Conservation (phyloP, 2,329 filamentous ascomycete genomes). For the Alternaria arborescens region DNA sequence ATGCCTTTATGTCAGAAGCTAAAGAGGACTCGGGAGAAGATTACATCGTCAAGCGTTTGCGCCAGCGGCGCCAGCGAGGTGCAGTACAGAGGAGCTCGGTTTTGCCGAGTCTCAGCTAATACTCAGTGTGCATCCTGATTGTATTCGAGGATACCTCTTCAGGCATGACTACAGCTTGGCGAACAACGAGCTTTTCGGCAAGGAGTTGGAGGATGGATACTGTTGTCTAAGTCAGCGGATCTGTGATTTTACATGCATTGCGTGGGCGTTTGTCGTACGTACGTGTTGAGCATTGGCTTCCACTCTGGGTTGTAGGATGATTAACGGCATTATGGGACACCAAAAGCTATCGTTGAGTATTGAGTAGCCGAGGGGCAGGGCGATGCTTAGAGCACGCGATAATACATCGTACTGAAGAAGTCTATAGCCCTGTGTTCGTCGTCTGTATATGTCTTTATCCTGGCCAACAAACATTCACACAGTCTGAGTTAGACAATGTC, state of each 20-base stretch:
- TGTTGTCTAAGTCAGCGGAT: neutral
- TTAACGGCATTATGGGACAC: constrained; percentile 6
- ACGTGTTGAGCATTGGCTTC: neutral
- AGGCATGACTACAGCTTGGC: neutral
- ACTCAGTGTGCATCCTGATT: neutral
- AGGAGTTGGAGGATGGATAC: neutral
- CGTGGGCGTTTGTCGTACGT: constrained; percentile 10
- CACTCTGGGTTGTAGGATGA: neutral
- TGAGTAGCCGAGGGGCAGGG: neutral
- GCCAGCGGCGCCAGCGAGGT: neutral
- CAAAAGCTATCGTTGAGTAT: constrained; percentile 3
- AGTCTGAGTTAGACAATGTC: neutral
- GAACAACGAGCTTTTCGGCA: neutral
- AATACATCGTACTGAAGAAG: neutral
- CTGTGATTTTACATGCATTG: constrained; percentile 11
- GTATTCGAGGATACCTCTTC: neutral
- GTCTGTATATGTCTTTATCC: neutral
- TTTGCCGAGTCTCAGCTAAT: neutral
- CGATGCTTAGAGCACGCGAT: neutral
- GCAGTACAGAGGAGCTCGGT: neutral
- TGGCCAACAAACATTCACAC: neutral
- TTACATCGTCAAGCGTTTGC: neutral
- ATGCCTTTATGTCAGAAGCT: neutral
- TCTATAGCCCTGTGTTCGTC: neutral
- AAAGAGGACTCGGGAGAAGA: neutral